These are phyloP conservation scores for Gardenia jasminoides DNA, from an alignment of 257 asterid species.

Conservation along the genomic window DNA sequence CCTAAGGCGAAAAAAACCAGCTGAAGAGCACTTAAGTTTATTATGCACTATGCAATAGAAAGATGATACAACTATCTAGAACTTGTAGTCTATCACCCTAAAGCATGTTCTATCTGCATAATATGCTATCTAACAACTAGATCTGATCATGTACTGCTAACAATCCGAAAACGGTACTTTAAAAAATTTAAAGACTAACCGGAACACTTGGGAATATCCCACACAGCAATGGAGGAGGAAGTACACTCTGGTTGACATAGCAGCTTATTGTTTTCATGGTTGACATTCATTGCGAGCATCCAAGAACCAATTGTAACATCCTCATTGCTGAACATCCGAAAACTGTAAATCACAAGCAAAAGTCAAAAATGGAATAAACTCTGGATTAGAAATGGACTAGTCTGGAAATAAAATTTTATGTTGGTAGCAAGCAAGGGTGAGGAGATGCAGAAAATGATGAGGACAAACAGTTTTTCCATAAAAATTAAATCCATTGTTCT, in stretches of 20 bases:
- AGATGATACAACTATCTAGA: neutral
- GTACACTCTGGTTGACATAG: slow-evolving; percentile 75
- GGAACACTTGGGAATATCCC: slow-evolving; percentile 99
- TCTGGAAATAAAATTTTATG: neutral
- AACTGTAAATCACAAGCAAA: slow-evolving; percentile 45
- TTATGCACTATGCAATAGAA: neutral
- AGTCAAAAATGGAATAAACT: neutral
- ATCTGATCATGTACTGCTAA: neutral
- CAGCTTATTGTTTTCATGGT: slow-evolving; percentile 65
- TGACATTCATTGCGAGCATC: slow-evolving; percentile 99
- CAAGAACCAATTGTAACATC: slow-evolving; percentile 99
- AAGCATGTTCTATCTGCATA: neutral
- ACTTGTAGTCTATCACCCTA: neutral
- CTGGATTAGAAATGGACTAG: neutral
- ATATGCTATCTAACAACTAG: neutral
- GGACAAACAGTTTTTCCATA: neutral
- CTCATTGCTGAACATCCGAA: slow-evolving; percentile 97
- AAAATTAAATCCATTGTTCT: neutral
- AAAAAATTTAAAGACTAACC: slow-evolving; percentile 37
- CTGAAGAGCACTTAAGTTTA: neutral
- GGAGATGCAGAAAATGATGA: neutral
- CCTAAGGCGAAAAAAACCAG: neutral
- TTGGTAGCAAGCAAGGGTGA: neutral
- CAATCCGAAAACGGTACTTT: neutral
- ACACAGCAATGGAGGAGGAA: slow-evolving; percentile 77